Conservation (phyloP, 2,329 filamentous ascomycete genomes). For the Bipolaris gigantea region DNA sequence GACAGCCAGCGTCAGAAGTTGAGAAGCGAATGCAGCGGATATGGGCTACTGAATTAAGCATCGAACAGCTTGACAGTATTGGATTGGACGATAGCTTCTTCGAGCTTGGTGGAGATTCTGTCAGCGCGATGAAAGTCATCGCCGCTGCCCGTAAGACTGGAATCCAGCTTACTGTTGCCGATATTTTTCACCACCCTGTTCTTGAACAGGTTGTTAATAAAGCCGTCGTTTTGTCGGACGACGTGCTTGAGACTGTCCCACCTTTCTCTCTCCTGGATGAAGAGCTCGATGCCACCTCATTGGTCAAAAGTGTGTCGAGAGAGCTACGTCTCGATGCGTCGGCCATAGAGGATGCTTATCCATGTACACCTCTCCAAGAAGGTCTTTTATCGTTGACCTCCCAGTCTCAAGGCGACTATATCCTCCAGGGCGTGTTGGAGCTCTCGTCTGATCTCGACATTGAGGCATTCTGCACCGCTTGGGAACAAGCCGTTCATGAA, state of each 20-base stretch:
- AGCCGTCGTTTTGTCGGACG: too few relatives aligned
- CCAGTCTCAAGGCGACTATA: slow-evolving; percentile 55
- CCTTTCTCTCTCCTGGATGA: slow-evolving; percentile 14
- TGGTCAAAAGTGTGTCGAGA: not conserved
- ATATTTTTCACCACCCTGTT: not conserved
- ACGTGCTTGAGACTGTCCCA: too few relatives aligned
- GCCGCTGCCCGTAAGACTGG: slow-evolving; percentile 8
- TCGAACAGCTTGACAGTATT: not conserved
- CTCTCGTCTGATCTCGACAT: not conserved
- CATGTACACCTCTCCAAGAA: slow-evolving; percentile 59
- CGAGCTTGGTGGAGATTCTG: slow-evolving; percentile 28
- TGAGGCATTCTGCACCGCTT: not conserved
- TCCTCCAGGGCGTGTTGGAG: slow-evolving; percentile 42
- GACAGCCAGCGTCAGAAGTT: not conserved
- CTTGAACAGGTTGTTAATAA: not conserved
- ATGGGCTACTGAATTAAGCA: not conserved
- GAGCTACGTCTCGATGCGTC: not conserved
- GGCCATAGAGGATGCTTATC: slow-evolving; percentile 55
- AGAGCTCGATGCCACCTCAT: not conserved
- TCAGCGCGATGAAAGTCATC: slow-evolving; percentile 29
- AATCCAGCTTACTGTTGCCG: not conserved
- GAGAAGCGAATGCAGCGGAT: not conserved
- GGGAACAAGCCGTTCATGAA: not conserved
- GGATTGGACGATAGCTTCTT: slow-evolving; percentile 20
- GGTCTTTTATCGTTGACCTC: slow-evolving; percentile 57